These are phyloP conservation scores for Ophiostoma perfectum DNA, from an alignment of 2,329 filamentous ascomycete genomes.

Conservation along the genomic window DNA sequence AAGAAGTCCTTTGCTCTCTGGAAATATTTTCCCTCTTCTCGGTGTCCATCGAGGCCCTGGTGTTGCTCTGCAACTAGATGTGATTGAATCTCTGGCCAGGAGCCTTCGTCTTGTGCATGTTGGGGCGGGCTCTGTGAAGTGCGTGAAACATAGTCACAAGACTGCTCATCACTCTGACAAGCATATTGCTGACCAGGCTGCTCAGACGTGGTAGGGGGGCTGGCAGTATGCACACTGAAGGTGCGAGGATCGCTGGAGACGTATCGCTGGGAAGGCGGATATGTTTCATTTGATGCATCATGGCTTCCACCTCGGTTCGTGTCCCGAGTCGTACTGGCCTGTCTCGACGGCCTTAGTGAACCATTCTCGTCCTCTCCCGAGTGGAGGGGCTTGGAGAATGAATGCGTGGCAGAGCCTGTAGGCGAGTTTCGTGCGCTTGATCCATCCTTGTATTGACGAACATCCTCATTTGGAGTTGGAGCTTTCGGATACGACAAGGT, in stretches of 20 bases:
- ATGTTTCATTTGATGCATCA: background rate
- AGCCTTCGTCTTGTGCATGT: background rate
- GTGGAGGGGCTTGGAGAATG: too few relatives aligned
- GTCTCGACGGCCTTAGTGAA: too few relatives aligned
- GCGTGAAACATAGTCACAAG: background rate
- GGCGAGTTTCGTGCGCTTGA: too few relatives aligned
- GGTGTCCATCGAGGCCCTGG: background rate
- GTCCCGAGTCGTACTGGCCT: background rate
- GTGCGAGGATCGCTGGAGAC: conserved; percentile 15
- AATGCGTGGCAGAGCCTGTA: too few relatives aligned
- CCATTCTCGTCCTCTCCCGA: too few relatives aligned
- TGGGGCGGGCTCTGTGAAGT: background rate
- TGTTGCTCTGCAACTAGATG: too few relatives aligned
- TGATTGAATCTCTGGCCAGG: background rate
- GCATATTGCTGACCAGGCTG: background rate
- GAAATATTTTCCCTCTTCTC: background rate
- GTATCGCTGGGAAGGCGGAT: background rate
- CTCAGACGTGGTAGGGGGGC: conserved; percentile 14
- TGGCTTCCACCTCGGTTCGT: too few relatives aligned
- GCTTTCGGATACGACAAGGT: background rate
- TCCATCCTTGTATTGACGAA: too few relatives aligned
- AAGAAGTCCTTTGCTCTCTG: background rate
- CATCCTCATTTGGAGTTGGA: too few relatives aligned
- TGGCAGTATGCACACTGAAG: conserved; percentile 24
- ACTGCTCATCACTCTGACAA: background rate